Base-by-base conservation (phyloP, 345 rosid species). In the Populus alba region DNA sequence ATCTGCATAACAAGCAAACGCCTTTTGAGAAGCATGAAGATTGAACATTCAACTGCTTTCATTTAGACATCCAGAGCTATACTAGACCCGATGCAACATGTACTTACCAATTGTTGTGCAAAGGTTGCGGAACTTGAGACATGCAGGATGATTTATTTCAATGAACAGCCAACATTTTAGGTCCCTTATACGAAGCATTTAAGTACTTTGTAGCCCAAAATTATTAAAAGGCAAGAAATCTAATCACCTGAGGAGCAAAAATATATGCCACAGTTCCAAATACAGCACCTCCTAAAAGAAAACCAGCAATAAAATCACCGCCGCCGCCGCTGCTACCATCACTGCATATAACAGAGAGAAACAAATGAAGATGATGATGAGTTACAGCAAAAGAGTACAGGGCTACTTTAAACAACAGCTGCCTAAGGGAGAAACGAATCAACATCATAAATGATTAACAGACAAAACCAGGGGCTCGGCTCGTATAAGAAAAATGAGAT, bases 201-300 rank as follows among this genome's bases (percentile, higher is more conserved):
- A 69, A 35, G 29, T 38, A 35, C 17, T 23, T 37, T 65, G 22
- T 27, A 41, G 51, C 62, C 70, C 67, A 75, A 68, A 49, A 72
- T 57, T 69, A 68, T n/a, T 51, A 62, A 18, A 70, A n/a, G 70
- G 18, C 25, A 33, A 75, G 55, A 70, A 65, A 77, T 71, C 57
- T 41, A 78, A 71, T 72, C 71, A 95, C 98, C 97, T 93, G 97
- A 33, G 99, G 98, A 68, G 99, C 95, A 84, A 89, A 94, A 71
- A 89, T 53, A 82, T 94, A 95, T 1, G 92, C 92, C 62, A 90
- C 77, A 20, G 96, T 88, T 79, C 98, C 99, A 80, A 87, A 91
- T 41, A 95, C 76, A 31, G 98, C 98, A 59, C 98, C 99, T 59
- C 98, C 98, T 77, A 95, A 75, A 66, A 95, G 85, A 83, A 95